Evolutionary conservation across 306 rosid species (phyloP), one percentile per base, ranked within the genome.

Genomic region (Mimosa pudica): DNA sequence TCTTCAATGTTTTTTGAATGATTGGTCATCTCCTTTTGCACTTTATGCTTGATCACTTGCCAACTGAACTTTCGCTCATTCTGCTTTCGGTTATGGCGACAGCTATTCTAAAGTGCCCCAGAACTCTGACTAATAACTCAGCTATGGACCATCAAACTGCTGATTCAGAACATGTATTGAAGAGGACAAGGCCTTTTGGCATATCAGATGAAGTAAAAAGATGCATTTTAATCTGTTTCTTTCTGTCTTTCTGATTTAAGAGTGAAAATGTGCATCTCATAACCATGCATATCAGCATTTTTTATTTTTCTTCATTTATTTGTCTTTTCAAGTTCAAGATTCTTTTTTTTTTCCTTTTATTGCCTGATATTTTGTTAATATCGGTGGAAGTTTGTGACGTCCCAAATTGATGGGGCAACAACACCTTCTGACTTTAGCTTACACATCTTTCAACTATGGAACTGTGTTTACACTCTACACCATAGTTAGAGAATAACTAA

Each of bases 101-200:
- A n/a, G n/a, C 49, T 73, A 83, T 90, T 64, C 82, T 91, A 86
- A 96, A 96, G 96, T 96, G 96, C 74, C 98, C 99, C 78, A 91
- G 99, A 88, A 93, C 98, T 84, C 98, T 97, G 62, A 86, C 91
- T 76, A 89, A 90, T 78, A 96, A 90, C 86, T 91, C 97, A 42
- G 86, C 92, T 72, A 88, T 96, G 91, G 99, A 96, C 86, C 91
- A 93, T 89, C 99, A 93, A 90, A 90, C 97, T 72, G 97, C 99
- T 47, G 99, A 96, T 88, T 93, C 97, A 84, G 99, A 96, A 75
- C 93, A 88, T 80, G 96, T 90, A 77, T 58, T 96, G 86, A 96
- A 96, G 96, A 24, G 30, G 30, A 24, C 30, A 24, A 24, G 30
- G 30, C 30, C 30, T 24, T 24, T 24, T 24, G 30, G 30, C 30